Evolutionary conservation across 257 asterid species (phyloP).

Genomic region (Jacaranda copaia): DNA sequence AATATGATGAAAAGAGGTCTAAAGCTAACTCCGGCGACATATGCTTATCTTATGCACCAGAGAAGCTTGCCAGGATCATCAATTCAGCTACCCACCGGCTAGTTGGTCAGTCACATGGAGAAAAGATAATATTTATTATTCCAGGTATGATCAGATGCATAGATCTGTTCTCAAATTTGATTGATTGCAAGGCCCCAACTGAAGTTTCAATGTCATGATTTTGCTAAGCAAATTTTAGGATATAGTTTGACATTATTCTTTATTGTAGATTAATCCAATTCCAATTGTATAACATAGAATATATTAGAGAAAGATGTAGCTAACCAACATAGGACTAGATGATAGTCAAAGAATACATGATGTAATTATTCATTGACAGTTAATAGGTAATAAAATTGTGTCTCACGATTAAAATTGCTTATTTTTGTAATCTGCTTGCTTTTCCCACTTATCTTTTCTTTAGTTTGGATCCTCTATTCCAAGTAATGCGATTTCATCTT

Average conservation of each 20-base stretch:
- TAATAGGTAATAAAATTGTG: background rate
- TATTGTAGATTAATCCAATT: background rate
- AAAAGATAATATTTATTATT: background rate
- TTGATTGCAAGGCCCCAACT: background rate
- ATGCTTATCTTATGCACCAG: slow-evolving; percentile 43
- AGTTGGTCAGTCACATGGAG: background rate
- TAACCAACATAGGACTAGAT: background rate
- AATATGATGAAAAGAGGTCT: slow-evolving; percentile 74
- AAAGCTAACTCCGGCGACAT: slow-evolving; percentile 58
- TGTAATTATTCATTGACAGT: slow-evolving; percentile 25
- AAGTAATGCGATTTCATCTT: no score
- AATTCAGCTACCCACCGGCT: slow-evolving; percentile 19
- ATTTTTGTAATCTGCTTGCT: slow-evolving; percentile 20
- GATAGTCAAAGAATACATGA: background rate
- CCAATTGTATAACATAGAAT: background rate
- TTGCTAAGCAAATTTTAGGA: background rate
- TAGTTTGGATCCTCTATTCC: no score
- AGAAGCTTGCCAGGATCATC: slow-evolving; percentile 34
- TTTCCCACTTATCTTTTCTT: background rate
- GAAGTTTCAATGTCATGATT: background rate
- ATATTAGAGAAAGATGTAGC: background rate
- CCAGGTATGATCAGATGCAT: background rate
- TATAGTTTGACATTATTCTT: background rate
- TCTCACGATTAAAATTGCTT: slow-evolving; percentile 11
- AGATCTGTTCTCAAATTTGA: background rate